phyloP scores from a whole-genome alignment of 441 rosid species.

The Oxalis stricta region DNA sequence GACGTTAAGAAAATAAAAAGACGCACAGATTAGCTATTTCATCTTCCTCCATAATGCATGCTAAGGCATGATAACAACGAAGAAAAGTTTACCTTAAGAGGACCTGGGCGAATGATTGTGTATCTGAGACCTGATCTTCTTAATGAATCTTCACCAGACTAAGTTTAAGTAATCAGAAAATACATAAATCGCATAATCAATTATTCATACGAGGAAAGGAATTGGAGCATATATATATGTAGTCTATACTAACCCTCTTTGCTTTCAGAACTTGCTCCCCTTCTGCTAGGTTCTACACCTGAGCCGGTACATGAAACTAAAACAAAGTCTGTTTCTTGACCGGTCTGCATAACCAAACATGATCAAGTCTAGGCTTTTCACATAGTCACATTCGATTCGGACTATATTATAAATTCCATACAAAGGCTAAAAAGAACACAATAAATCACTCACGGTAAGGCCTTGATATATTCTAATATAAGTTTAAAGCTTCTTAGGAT shows the following conservation, averaged over 20 bases:
- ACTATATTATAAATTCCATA: neutral
- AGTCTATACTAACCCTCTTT: constrained; percentile 85
- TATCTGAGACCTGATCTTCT: constrained; percentile 94
- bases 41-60: no score
- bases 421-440: neutral
- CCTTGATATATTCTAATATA: constrained; percentile 75
- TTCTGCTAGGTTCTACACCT: constrained; percentile 74
- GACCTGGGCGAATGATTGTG: constrained; percentile 93
- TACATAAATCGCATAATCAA: neutral
- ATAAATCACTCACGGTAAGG: constrained; percentile 64
- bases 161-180: constrained; percentile 2
- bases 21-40: neutral
- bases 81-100: constrained; percentile 39
- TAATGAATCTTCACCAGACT: constrained; percentile 94
- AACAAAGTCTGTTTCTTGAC: constrained; percentile 88
- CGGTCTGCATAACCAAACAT: constrained; percentile 41
- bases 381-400: neutral
- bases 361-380: neutral
- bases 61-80: no score
- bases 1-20: neutral
- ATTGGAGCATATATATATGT: no score
- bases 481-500: constrained; percentile 85
- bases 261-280: constrained; percentile 95
- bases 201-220: neutral
- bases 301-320: constrained; percentile 86